These are phyloP conservation scores for Castanopsis chinensis DNA, from an alignment of 306 rosid species.

Conservation along the genomic window DNA sequence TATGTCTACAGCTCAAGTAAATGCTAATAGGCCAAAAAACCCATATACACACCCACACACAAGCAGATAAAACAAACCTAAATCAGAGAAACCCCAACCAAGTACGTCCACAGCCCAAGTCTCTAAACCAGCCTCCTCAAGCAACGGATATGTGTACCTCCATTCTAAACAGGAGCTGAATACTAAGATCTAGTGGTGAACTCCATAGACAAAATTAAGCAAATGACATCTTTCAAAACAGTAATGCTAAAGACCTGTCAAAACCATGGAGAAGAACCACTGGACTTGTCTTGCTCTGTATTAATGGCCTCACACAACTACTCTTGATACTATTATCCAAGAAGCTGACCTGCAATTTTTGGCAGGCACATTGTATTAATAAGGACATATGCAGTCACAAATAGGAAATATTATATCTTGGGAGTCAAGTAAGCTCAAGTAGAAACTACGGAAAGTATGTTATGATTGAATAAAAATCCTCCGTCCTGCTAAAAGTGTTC, in stretches of 20 bases:
- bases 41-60: no score
- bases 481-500: no score
- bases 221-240: slow-evolving; percentile 6
- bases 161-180: slow-evolving; percentile 98
- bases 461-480: no score
- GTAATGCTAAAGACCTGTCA: slow-evolving; percentile 59
- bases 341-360: slow-evolving; percentile 53
- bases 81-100: slow-evolving; percentile 99
- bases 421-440: no score
- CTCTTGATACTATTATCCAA: slow-evolving; percentile 65
- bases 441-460: no score
- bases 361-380: not conserved
- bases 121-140: slow-evolving; percentile 79
- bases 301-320: slow-evolving; percentile 77
- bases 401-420: no score
- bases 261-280: slow-evolving; percentile 92
- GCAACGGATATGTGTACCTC: slow-evolving; percentile 83
- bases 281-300: slow-evolving; percentile 55
- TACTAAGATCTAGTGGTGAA: slow-evolving; percentile 34
- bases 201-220: slow-evolving; percentile 27
- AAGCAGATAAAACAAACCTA: slow-evolving; percentile 53
- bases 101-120: slow-evolving; percentile 96
- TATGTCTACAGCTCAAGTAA: no score
- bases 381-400: not conserved
- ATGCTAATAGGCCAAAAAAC: no score